Evolutionary conservation across 768 basidiomycete genomes (phyloP).

Genomic region (Calocybe cyanea): DNA sequence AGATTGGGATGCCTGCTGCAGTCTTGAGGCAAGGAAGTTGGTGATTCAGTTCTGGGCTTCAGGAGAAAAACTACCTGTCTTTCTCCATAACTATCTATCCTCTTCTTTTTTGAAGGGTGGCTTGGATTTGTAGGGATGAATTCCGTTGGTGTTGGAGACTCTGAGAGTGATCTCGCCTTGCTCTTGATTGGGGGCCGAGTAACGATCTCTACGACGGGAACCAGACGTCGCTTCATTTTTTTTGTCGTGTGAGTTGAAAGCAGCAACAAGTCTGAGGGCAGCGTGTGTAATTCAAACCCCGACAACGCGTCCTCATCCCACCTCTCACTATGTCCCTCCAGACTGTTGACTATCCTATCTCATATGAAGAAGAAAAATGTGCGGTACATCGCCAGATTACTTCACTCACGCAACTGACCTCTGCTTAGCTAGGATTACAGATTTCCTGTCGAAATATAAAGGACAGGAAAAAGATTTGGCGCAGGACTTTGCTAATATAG

Average conservation of each 20-base stretch:
- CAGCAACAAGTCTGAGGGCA: too few relatives aligned
- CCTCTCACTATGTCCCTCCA: constrained; percentile 59
- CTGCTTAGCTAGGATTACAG: constrained; percentile 57
- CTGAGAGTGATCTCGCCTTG: neutral
- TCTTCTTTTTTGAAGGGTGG: constrained; percentile 13
- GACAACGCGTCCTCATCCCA: constrained; percentile 25
- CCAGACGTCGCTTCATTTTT: constrained; percentile 10
- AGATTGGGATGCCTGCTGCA: constrained; percentile 2
- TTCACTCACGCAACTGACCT: constrained; percentile 7
- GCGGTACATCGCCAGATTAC: neutral
- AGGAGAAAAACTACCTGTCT: neutral
- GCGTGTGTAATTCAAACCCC: constrained; percentile 35
- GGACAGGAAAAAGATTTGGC: constrained; percentile 63
- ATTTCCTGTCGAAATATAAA: constrained; percentile 70
- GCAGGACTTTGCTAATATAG: constrained; percentile 65
- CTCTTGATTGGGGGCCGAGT: constrained; percentile 6
- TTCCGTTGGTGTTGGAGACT: constrained; percentile 1
- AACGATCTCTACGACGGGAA: constrained; percentile 17
- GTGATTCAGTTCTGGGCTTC: neutral
- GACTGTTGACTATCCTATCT: constrained; percentile 53
- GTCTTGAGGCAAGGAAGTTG: neutral
- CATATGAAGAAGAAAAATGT: constrained; percentile 73
- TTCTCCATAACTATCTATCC: neutral
- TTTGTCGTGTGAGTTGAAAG: too few relatives aligned
- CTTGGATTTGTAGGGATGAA: neutral